Evolutionary conservation across 805 yeast species (phyloP).

Genomic region (Wickerhamiella brachini): DNA sequence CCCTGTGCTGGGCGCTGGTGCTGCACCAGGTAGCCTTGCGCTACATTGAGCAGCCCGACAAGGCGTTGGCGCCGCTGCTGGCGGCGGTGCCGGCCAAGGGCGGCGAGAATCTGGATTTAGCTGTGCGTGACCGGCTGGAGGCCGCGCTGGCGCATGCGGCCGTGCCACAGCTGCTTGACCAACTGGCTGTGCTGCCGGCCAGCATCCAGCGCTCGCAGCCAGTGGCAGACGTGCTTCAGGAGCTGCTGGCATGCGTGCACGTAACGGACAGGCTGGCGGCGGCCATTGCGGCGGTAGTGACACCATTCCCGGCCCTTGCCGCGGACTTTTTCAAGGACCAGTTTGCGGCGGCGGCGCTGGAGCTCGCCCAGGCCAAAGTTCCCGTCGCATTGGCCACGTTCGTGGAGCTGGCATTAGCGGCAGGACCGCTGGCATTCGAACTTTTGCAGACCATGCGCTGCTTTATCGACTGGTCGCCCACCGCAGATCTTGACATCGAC

Average conservation of each 20-base stretch:
- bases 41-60: slow-evolving; percentile 9
- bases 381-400: slow-evolving; percentile 53
- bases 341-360: slow-evolving; percentile 31
- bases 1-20: slow-evolving; percentile 21
- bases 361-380: slow-evolving; percentile 55
- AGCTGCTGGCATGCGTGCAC: slow-evolving; percentile 37
- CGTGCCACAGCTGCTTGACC: slow-evolving; percentile 8
- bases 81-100: slow-evolving; percentile 2
- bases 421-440: slow-evolving; percentile 41
- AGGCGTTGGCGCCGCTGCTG: neutral
- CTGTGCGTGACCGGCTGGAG: slow-evolving; percentile 4
- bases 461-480: slow-evolving; percentile 30
- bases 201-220: slow-evolving; percentile 11
- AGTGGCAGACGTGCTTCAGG: slow-evolving; percentile 16
- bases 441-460: slow-evolving; percentile 47
- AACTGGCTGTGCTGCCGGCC: slow-evolving; percentile 1
- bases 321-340: slow-evolving; percentile 35
- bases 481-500: slow-evolving; percentile 22
- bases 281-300: slow-evolving; percentile 31
- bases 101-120: slow-evolving; percentile 3
- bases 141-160: slow-evolving; percentile 5
- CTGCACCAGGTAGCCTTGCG: slow-evolving; percentile 17
- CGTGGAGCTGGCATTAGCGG: slow-evolving; percentile 37
- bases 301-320: slow-evolving; percentile 32
- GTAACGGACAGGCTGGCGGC: slow-evolving; percentile 33